phyloP scores from a whole-genome alignment of 2,329 filamentous ascomycete species.

The Domatiomyces globalis region DNA sequence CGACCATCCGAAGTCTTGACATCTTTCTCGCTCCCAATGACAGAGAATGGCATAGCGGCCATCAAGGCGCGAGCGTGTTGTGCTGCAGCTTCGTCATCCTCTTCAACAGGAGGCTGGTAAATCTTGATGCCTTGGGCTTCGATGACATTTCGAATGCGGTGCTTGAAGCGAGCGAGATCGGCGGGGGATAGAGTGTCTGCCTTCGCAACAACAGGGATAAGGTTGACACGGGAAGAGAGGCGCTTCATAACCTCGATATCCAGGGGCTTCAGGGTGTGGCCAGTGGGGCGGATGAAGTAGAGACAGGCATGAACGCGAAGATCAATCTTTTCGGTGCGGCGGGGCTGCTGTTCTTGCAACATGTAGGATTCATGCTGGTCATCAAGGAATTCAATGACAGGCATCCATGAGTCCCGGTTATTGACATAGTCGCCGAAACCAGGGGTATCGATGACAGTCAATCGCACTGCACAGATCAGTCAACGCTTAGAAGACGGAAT shows the following conservation, averaged over 20 bases:
- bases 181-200: slow-evolving; percentile 90
- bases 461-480: slow-evolving; percentile 52
- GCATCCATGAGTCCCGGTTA: slow-evolving; percentile 99
- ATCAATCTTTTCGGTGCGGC: slow-evolving; percentile 96
- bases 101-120: slow-evolving; percentile 93
- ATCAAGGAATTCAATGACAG: slow-evolving; percentile 98
- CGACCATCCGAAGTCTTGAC: slow-evolving; percentile 92
- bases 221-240: slow-evolving; percentile 90
- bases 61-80: slow-evolving; percentile 90
- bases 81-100: slow-evolving; percentile 92
- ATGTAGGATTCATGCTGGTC: slow-evolving; percentile 99
- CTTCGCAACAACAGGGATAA: slow-evolving; percentile 97
- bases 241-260: slow-evolving; percentile 99
- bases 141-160: slow-evolving; percentile 83
- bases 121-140: slow-evolving; percentile 99
- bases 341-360: slow-evolving; percentile 98
- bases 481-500: neutral
- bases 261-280: slow-evolving; percentile 94
- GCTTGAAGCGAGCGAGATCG: slow-evolving; percentile 88
- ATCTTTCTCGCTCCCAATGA: slow-evolving; percentile 98
- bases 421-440: slow-evolving; percentile 99
- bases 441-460: slow-evolving; percentile 97
- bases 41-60: slow-evolving; percentile 94
- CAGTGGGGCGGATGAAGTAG: slow-evolving; percentile 98
- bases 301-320: slow-evolving; percentile 95